Evolutionary conservation across 75 land plant species (phyloP).

Genomic region (Pinus albicaulis): DNA sequence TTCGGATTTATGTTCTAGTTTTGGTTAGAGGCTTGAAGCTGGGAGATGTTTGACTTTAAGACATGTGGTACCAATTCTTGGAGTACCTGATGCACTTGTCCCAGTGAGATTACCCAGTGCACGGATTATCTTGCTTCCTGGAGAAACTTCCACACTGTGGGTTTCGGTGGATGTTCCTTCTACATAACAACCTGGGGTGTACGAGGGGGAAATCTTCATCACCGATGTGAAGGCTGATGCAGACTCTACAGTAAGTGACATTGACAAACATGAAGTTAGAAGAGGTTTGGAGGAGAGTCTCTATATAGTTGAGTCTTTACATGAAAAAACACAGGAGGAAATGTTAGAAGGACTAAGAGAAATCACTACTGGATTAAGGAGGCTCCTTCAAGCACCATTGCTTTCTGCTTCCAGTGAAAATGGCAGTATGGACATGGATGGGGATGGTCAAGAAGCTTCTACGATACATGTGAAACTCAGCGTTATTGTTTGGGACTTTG

Average conservation of each 20-base stretch:
- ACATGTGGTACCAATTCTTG: slow-evolving; percentile 86
- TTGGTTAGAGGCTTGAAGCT: slow-evolving; percentile 80
- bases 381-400: slow-evolving; percentile 53
- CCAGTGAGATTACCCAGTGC: slow-evolving; percentile 69
- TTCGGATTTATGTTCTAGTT: slow-evolving; percentile 69
- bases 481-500: slow-evolving; percentile 95
- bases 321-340: slow-evolving; percentile 46
- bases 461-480: slow-evolving; percentile 65
- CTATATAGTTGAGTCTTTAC: slow-evolving; percentile 37
- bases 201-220: slow-evolving; percentile 80
- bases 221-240: slow-evolving; percentile 66
- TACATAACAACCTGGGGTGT: slow-evolving; percentile 81
- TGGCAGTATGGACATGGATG: slow-evolving; percentile 87
- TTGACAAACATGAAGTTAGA: slow-evolving; percentile 10
- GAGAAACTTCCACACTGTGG: slow-evolving; percentile 92
- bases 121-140: slow-evolving; percentile 79
- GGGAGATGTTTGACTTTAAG: slow-evolving; percentile 73
- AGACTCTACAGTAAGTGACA: slow-evolving; percentile 20
- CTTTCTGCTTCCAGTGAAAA: slow-evolving; percentile 48
- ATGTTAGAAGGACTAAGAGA: slow-evolving; percentile 59
- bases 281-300: slow-evolving; percentile 7
- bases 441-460: slow-evolving; percentile 49
- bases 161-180: slow-evolving; percentile 87
- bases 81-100: slow-evolving; percentile 99
- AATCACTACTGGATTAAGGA: slow-evolving; percentile 46